A percentile compares a stretch with the other conserved stretches of the same genome.
phyloP scores from a whole-genome alignment of 495 filamentous ascomycete genomes.

The Penicillium goetzii region DNA sequence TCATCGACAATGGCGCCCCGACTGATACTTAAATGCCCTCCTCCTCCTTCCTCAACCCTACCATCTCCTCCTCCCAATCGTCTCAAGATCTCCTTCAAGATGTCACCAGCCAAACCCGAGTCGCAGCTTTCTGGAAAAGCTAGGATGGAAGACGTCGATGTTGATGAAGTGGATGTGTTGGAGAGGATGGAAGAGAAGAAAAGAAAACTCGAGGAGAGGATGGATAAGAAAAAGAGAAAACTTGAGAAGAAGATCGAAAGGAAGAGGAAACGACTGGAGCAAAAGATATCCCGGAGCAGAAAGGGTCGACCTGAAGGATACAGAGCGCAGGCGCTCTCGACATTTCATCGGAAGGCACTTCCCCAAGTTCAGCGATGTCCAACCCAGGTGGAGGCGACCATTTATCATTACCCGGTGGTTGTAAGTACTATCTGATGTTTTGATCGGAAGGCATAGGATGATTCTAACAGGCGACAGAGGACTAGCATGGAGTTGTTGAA shows the following conservation, averaged over 20 bases:
- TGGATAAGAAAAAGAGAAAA: no score
- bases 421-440: not conserved
- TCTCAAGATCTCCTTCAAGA: not conserved
- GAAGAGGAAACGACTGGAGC: not conserved
- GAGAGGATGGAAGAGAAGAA: no score
- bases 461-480: slow-evolving; percentile 32
- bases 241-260: not conserved
- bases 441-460: not conserved
- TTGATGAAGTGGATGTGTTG: no score
- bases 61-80: not conserved
- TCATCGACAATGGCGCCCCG: not conserved
- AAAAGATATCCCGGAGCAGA: not conserved
- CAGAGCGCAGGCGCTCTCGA: not conserved
- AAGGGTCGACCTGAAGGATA: not conserved
- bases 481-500: slow-evolving; percentile 56
- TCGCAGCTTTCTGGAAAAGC: not conserved
- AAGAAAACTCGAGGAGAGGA: not conserved
- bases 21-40: not conserved
- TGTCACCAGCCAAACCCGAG: not conserved
- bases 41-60: not conserved
- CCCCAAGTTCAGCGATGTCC: not conserved
- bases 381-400: not conserved
- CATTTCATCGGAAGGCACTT: not conserved
- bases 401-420: not conserved
- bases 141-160: not conserved